Conservation (phyloP, 176 grass and related monocot species). For the Triticum aestivum region DNA sequence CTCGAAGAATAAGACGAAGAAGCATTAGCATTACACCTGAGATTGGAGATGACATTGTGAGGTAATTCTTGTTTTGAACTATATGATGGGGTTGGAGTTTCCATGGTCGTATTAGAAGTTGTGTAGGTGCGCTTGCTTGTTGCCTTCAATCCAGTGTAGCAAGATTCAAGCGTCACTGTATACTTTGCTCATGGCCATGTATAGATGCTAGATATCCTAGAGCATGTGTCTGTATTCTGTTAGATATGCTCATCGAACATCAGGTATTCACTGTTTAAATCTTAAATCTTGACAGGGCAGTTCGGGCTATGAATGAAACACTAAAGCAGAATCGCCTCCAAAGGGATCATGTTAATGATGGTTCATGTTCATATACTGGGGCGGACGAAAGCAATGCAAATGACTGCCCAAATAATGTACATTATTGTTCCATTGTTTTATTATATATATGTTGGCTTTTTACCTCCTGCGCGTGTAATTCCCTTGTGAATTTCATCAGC, state of each 20-base stretch:
- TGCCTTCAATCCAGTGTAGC: conserved; percentile 29
- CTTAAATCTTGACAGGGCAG: conserved; percentile 67
- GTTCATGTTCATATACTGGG: conserved; percentile 55
- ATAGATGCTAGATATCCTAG: conserved; percentile 28
- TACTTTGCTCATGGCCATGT: conserved; percentile 5
- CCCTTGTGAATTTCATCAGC: conserved; percentile 12
- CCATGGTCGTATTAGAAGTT: not conserved
- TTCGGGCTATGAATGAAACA: conserved; percentile 99
- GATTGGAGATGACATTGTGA: conserved; percentile 98
- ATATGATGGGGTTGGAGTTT: conserved; percentile 12
- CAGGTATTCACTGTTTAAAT: conserved; percentile 25
- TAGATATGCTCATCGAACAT: conserved; percentile 20
- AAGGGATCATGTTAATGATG: conserved; percentile 74
- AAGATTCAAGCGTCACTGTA: not conserved
- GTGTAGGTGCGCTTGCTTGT: conserved; percentile 8
- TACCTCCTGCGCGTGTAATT: conserved; percentile 15
- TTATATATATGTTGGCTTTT: conserved; percentile 25
- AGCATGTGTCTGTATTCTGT: conserved; percentile 5
- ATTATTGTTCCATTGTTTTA: conserved; percentile 21
- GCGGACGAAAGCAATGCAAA: conserved; percentile 56
- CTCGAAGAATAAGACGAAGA: conserved; percentile 87
- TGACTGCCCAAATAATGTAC: conserved; percentile 55
- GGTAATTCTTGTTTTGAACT: conserved; percentile 55
- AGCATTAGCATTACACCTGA: conserved; percentile 99
- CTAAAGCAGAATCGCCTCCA: conserved; percentile 95